Conservation (phyloP, 306 rosid species). For the Boehmeria nivea region DNA sequence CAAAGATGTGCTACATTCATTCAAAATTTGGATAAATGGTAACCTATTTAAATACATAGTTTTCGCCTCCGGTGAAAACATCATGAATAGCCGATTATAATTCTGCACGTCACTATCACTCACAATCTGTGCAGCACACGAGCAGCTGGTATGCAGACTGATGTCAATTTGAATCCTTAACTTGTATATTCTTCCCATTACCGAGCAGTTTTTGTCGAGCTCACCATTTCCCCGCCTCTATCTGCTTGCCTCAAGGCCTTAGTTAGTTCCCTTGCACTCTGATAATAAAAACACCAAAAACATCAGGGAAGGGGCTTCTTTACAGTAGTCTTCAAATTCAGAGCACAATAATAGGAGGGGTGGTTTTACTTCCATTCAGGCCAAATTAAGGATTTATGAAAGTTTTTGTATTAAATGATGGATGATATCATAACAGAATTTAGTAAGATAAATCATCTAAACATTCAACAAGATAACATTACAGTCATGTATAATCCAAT, state of each 20-base stretch:
- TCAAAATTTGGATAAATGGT: slow-evolving; percentile 49
- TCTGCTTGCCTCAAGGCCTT: slow-evolving; percentile 51
- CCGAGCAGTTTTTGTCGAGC: slow-evolving; percentile 30
- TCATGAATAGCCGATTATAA: slow-evolving; percentile 24
- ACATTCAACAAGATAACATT: too few relatives aligned
- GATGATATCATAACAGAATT: too few relatives aligned
- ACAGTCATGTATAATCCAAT: too few relatives aligned
- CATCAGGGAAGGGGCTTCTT: too few relatives aligned
- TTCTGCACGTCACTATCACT: slow-evolving; percentile 36
- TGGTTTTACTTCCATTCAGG: too few relatives aligned
- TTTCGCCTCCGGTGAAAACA: slow-evolving; percentile 28
- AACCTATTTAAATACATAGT: slow-evolving; percentile 46
- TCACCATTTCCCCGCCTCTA: slow-evolving; percentile 40
- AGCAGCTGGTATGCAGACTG: slow-evolving; percentile 32
- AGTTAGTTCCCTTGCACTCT: slow-evolving; percentile 67
- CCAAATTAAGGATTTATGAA: too few relatives aligned
- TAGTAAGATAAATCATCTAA: too few relatives aligned
- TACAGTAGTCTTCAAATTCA: background rate
- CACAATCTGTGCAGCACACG: slow-evolving; percentile 36
- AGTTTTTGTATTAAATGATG: too few relatives aligned
- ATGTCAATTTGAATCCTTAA: slow-evolving; percentile 18
- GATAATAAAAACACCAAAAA: slow-evolving; percentile 23
- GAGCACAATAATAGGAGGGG: background rate
- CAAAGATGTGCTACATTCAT: slow-evolving; percentile 37
- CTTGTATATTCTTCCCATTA: slow-evolving; percentile 26